A percentile compares a stretch with the other conserved stretches of the same genome.
Conservation (phyloP, 495 filamentous ascomycete genomes). For the Aspergillus cavernicola region DNA sequence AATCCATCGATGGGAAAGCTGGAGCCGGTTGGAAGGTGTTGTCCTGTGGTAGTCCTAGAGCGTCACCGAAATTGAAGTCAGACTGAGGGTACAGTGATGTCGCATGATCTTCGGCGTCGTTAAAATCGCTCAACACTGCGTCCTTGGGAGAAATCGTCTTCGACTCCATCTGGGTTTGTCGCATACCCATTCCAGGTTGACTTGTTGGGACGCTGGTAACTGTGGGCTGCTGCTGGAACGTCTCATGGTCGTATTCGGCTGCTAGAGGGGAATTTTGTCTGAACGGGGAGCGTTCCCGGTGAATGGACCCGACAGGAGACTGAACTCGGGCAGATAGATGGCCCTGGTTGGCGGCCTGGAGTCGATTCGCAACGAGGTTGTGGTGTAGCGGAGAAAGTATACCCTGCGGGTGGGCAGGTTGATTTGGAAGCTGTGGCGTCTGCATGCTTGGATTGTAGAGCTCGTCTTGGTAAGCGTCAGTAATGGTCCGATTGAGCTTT, state of each 20-base stretch:
- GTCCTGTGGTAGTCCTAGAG: constrained; percentile 38
- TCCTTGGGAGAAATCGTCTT: constrained; percentile 98
- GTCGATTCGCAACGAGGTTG: constrained; percentile 65
- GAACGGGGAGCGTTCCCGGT: constrained; percentile 81
- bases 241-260: constrained; percentile 26
- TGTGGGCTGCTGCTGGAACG: constrained; percentile 32
- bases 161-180: constrained; percentile 39
- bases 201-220: constrained; percentile 41
- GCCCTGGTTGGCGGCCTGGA: constrained; percentile 74
- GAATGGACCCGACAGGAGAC: constrained; percentile 48
- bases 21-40: constrained; percentile 46
- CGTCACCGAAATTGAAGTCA: constrained; percentile 41
- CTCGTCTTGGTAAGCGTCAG: constrained; percentile 80
- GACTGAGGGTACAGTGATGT: constrained; percentile 61
- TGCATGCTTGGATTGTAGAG: constrained; percentile 69
- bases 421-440: constrained; percentile 42
- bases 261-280: constrained; percentile 67
- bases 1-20: constrained; percentile 36
- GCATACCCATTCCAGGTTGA: constrained; percentile 31
- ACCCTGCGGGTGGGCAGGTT: constrained; percentile 31
- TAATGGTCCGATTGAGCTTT: constrained; percentile 81
- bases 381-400: constrained; percentile 54
- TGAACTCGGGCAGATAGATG: constrained; percentile 60
- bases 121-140: constrained; percentile 72
- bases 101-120: constrained; percentile 63